Base-by-base conservation (phyloP, 148 eudicot species). In the Pharnaceum exiguum region DNA sequence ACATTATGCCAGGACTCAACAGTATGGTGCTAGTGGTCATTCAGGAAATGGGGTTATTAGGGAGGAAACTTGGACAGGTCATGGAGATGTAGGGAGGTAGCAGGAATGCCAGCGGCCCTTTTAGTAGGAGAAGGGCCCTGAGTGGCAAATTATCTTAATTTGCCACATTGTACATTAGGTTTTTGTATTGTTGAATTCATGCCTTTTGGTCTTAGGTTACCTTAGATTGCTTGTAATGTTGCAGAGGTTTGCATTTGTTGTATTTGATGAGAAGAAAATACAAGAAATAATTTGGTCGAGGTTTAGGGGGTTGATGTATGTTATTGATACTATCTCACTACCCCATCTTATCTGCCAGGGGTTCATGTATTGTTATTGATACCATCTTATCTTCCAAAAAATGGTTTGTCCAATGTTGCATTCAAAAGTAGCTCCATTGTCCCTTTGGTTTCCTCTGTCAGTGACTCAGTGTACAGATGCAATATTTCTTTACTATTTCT, bases 231-330 rank as follows among this genome's bases (percentile, higher is more conserved):
- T 63, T 70, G 74, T 70, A 70, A 70, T 59, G 64, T 70, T 63
- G 63, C 68, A 62, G 68, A n/a, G 79, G 74, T 71, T 75, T 79
- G 80, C 71, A 77, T 79, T 77, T 84, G 90, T 79, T 90, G 90
- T 85, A 83, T 85, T 68, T 71, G 80, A 70, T 78, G 77, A n/a
- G n/a, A n/a, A n/a, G 69, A 69, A 70, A 69, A 63, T 42, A 59
- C 51, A 22, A 51, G 58, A 57, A 74, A 78, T 71, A 76, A 84
- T 66, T 69, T 66, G 73, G n/a, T n/a, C 62, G 45, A 69, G 44
- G 60, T 57, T 49, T 69, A 58, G 59, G 56, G 69, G 66, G 60
- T 54, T 62, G 59, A 57, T 36, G 46, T 36, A 48, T 66, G n/a
- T n/a, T n/a, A n/a, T n/a, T n/a, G n/a, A n/a, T n/a, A n/a, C n/a